Evolutionary conservation across 2,329 filamentous ascomycete species (phyloP).

Genomic region (Penicillium sumatraense): DNA sequence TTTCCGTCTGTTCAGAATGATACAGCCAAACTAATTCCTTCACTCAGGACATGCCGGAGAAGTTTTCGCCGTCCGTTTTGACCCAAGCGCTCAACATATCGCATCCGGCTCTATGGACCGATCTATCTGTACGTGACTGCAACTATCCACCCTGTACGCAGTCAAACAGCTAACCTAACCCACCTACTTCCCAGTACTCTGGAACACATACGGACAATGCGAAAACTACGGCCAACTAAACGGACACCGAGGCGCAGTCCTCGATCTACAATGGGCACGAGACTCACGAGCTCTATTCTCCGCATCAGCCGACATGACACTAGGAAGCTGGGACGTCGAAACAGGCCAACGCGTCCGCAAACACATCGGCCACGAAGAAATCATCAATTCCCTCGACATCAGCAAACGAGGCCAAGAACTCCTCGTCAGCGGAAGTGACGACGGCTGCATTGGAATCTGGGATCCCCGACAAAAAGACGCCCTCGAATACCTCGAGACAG

Average conservation of each 20-base stretch:
- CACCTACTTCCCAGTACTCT: conserved; percentile 70
- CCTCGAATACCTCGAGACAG: conserved; percentile 83
- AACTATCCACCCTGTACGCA: conserved; percentile 19
- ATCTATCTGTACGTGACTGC: conserved; percentile 81
- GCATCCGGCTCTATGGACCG: conserved; percentile 96
- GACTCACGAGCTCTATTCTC: conserved; percentile 91
- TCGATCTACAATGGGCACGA: conserved; percentile 95
- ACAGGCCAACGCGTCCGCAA: conserved; percentile 89
- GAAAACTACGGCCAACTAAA: conserved; percentile 90
- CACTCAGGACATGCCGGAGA: conserved; percentile 70
- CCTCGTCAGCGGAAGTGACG: conserved; percentile 88
- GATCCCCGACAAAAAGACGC: conserved; percentile 90
- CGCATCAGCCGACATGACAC: conserved; percentile 88
- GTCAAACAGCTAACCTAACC: neutral
- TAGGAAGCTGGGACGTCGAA: conserved; percentile 94
- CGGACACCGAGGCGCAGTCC: conserved; percentile 86
- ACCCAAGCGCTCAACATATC: conserved; percentile 83
- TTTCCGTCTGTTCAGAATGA: no score
- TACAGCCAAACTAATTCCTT: no score
- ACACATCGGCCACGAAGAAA: conserved; percentile 90
- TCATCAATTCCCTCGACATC: conserved; percentile 91
- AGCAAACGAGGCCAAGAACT: conserved; percentile 89
- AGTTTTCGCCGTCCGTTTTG: conserved; percentile 88
- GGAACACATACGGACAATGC: conserved; percentile 89
- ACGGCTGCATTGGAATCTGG: conserved; percentile 94